These are phyloP conservation scores for Stenogyne calaminthoides DNA, from an alignment of 305 asterid species.

Conservation along the genomic window DNA sequence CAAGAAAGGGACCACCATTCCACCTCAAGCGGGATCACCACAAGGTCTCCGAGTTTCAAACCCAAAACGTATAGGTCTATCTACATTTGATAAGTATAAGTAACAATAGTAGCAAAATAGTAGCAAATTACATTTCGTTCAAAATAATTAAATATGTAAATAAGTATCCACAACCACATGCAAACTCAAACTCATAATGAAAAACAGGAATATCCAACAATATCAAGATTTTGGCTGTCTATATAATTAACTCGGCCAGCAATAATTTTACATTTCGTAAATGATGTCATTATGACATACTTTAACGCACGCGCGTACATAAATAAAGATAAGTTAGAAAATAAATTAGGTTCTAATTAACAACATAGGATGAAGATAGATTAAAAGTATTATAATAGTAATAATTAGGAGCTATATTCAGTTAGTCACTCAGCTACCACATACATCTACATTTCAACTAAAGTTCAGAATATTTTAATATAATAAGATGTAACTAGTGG, in stretches of 20 bases:
- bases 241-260: not conserved
- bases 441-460: not conserved
- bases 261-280: not conserved
- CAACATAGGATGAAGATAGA: not conserved
- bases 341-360: not conserved
- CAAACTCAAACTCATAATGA: not conserved
- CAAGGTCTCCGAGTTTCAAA: no score
- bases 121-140: no score
- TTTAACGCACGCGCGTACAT: not conserved
- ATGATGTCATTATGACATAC: not conserved
- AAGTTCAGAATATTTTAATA: not conserved
- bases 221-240: not conserved
- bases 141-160: no score
- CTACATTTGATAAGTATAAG: no score
- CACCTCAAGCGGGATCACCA: no score
- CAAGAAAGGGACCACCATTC: no score
- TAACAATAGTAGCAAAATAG: no score
- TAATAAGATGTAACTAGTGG: not conserved
- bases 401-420: not conserved
- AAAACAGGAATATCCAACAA: not conserved
- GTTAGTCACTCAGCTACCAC: not conserved
- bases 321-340: not conserved
- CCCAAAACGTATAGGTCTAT: no score
- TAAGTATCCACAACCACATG: not conserved
- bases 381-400: not conserved